These are phyloP conservation scores for Blastomyces percursus DNA, from an alignment of 2,329 filamentous ascomycete species.

Conservation along the genomic window DNA sequence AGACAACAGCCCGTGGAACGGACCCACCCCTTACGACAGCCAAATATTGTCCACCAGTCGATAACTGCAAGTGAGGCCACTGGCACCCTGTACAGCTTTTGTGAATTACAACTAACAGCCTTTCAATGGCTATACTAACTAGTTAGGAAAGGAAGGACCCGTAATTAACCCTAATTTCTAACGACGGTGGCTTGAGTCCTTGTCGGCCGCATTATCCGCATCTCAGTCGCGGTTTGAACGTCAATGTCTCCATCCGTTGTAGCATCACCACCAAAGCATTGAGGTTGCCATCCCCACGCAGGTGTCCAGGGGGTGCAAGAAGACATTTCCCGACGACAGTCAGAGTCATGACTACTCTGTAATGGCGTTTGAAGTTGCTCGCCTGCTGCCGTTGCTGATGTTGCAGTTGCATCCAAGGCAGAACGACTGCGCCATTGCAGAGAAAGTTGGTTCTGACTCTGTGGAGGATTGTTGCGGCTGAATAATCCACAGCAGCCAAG, in stretches of 20 bases:
- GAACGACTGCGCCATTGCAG: background rate
- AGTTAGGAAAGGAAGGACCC: background rate
- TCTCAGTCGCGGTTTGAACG: background rate
- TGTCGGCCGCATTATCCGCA: background rate
- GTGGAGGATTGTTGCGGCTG: background rate
- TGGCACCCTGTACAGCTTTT: background rate
- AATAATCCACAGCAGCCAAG: slow-evolving; percentile 3
- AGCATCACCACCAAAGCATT: slow-evolving; percentile 8
- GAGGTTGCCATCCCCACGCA: slow-evolving; percentile 11
- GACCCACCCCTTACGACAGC: background rate
- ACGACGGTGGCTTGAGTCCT: background rate
- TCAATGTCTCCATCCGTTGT: background rate
- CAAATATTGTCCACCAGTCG: background rate
- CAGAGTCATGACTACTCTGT: background rate
- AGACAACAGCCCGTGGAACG: no score
- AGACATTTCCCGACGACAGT: background rate
- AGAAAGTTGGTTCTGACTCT: background rate
- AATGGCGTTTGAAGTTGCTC: background rate
- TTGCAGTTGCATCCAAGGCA: background rate
- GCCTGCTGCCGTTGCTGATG: background rate
- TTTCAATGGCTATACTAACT: background rate
- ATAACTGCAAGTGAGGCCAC: background rate
- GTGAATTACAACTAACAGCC: background rate
- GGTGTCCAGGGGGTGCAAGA: slow-evolving; percentile 9
- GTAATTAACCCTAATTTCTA: background rate